Evolutionary conservation across 306 rosid species (phyloP), one percentile per base, ranked within the genome.

Genomic region (Vigna angularis): DNA sequence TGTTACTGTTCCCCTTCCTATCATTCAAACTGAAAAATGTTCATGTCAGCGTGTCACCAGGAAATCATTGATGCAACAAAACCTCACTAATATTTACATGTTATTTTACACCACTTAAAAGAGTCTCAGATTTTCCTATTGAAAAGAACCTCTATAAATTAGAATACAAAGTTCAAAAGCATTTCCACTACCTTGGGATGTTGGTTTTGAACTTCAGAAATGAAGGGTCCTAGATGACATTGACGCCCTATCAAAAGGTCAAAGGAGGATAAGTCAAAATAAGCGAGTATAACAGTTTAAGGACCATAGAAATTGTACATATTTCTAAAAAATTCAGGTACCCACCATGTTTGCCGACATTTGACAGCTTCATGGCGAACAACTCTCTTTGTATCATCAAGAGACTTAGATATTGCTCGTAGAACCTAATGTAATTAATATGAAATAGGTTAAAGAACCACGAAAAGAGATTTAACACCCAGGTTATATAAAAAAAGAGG

Each of bases 341-440:
- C 89, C 70, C 52, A 95, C 98, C 98, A 95, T 70, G 98, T 93
- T 82, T 85, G 96, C 51, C 87, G 88, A 74, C 98, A 93, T 84
- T 87, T 88, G 56, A 89, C 91, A 80, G 97, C 98, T 88, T 95
- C 98, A 71, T 40, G 84, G 44, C 98, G 98, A 86, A 95, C 96
- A 64, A 74, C 76, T 71, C 98, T 92, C 85, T 80, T 95, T 47
- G 80, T 85, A 81, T 95, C 98, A 84, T 91, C 89, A 32, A 89
- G 89, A 69, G 88, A 92, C 80, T 85, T 91, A 0, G 85, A 83
- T 79, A 88, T 67, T 66, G 88, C 90, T 18, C 22, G 74, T 0
- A 89, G 70, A 47, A 95, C 98, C 98, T 92, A 70, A 82, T 64
- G 61, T 72, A 58, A 82, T 44, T 75, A 55, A 72, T n/a, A 69